Base-by-base conservation (phyloP, 176 grass and related monocot species). In the Oryza longistaminata region DNA sequence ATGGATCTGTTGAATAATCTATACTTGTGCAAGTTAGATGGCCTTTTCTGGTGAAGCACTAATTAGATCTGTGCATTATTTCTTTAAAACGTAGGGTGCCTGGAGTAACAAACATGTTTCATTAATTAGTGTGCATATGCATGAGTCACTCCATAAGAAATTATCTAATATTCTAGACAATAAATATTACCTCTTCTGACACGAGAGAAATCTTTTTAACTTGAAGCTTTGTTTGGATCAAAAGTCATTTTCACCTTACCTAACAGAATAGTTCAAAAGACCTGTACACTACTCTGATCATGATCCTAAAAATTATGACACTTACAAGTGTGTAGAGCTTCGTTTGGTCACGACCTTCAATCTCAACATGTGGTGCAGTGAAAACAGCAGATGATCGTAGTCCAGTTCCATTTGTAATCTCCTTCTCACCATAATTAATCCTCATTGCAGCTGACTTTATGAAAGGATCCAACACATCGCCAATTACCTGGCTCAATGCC, bases 321-420 rank as follows among this genome's bases (percentile, higher is more conserved):
- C 93, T 99, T 92, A 99, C 96, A 82, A 99, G 96, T 84, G 96
- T 99, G 82, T 96, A 99, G 58, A 99, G 91, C 78, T 76, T 96
- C 19, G 90, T 94, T 33, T 85, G 86, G 69, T 92, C 91, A 49
- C 19, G 83, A 24, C 96, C 93, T 87, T 81, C 87, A 53, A 99
- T 86, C 80, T 92, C 71, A 27, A 96, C 91, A 16, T 89, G 81
- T 10, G 93, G 96, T 75, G 85, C 86, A 89, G 76, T 82, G 48
- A 78, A 43, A 50, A 94, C 87, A 5, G 66, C 84, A 34, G 96
- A 94, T 69, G 93, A 81, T 78, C 89, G 91, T 84, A 99, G 48
- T 80, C 90, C 89, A 7, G 93, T 92, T 76, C 96, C 93, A 73
- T 96, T 99, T 21, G 96, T 99, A 72, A 99, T 77, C 81, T 99